Evolutionary conservation across 1,139 yeast species (phyloP).

Genomic region (Kurtzmaniella quercitrusa): DNA sequence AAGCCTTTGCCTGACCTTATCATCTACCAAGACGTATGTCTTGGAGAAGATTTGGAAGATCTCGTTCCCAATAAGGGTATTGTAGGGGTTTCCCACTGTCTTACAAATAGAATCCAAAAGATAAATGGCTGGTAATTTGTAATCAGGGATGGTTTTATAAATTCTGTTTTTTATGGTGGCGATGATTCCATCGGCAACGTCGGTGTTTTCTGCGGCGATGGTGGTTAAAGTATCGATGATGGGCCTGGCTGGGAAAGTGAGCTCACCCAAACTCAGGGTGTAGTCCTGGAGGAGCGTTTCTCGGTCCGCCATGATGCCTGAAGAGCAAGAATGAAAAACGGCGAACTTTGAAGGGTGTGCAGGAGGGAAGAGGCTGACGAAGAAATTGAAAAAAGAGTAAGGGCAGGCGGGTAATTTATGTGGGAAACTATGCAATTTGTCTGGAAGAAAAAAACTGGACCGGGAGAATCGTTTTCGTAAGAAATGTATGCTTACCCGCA

Average conservation of each 20-base stretch:
- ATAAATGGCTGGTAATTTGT: slow-evolving; percentile 79
- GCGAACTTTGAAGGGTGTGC: background rate
- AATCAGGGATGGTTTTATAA: slow-evolving; percentile 58
- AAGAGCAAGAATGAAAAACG: background rate
- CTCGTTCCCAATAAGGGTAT: slow-evolving; percentile 64
- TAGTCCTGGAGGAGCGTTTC: slow-evolving; percentile 47
- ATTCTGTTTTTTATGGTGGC: slow-evolving; percentile 66
- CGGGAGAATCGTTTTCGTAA: too few relatives aligned
- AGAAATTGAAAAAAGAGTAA: background rate
- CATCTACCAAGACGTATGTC: slow-evolving; percentile 75
- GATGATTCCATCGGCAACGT: slow-evolving; percentile 73
- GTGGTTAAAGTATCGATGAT: slow-evolving; percentile 83
- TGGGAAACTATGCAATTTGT: background rate
- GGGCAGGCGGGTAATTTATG: background rate
- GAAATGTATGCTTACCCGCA: too few relatives aligned
- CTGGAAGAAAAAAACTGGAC: too few relatives aligned
- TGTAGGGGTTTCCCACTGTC: slow-evolving; percentile 85
- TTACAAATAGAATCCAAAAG: slow-evolving; percentile 91
- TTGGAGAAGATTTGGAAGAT: slow-evolving; percentile 67
- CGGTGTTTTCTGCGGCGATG: slow-evolving; percentile 79
- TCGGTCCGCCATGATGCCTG: slow-evolving; percentile 4
- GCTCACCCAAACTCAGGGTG: slow-evolving; percentile 61
- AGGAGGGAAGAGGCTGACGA: background rate
- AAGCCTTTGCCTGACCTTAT: slow-evolving; percentile 67
- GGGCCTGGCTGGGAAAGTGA: slow-evolving; percentile 87